Conservation (phyloP, 495 filamentous ascomycete species). For the Aspergillus nanangensis region DNA sequence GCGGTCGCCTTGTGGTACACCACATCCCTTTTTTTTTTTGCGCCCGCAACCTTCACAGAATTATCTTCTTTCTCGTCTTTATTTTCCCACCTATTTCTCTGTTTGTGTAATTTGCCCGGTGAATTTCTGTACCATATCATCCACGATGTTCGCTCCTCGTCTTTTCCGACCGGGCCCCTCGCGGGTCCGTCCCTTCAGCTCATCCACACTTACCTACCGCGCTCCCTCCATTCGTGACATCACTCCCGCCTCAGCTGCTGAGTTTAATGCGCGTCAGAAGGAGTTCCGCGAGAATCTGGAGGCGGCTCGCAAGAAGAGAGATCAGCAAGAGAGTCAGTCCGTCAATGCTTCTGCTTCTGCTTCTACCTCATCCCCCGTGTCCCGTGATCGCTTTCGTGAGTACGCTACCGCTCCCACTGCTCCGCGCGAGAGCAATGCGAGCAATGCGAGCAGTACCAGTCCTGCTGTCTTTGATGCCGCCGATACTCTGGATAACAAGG, state of each 20-base stretch:
- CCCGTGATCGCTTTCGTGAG: constrained; percentile 38
- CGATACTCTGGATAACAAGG: constrained; percentile 35
- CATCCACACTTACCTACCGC: constrained; percentile 48
- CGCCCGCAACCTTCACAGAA: not conserved
- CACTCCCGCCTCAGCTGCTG: constrained; percentile 59
- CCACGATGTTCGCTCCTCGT: constrained; percentile 47
- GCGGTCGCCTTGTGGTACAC: constrained; percentile 10
- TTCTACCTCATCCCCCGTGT: constrained; percentile 34
- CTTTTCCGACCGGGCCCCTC: constrained; percentile 42
- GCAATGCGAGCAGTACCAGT: constrained; percentile 37
- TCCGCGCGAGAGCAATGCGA: constrained; percentile 53
- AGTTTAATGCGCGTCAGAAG: constrained; percentile 77
- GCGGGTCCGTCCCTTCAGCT: constrained; percentile 57
- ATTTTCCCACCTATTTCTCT: too few relatives aligned
- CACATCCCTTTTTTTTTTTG: not conserved
- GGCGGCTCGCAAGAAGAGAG: constrained; percentile 65
- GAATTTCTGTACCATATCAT: constrained; percentile 4
- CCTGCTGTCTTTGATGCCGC: constrained; percentile 37
- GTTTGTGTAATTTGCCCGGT: too few relatives aligned
- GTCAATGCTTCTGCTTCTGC: constrained; percentile 41
- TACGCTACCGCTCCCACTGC: constrained; percentile 49
- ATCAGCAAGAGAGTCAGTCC: constrained; percentile 82
- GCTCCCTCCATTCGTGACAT: constrained; percentile 85
- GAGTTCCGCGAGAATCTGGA: constrained; percentile 81
- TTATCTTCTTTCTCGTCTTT: not conserved